Evolutionary conservation across 805 yeast species (phyloP).

Genomic region (Ogataea zsoltii): DNA sequence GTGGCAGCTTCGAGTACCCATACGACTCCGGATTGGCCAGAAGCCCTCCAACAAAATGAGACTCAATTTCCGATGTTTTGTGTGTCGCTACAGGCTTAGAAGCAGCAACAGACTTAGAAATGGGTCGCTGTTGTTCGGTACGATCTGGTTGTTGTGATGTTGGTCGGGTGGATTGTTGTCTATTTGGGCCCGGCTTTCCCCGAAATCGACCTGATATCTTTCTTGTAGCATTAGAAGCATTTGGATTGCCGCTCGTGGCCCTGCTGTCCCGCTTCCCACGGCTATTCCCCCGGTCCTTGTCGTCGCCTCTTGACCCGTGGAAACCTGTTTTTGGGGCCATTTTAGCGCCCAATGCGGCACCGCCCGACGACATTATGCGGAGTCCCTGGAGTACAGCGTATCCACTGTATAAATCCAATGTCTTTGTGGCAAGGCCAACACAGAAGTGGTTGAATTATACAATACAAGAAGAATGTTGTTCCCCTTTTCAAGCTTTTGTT

Average conservation of each 20-base stretch:
- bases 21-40: slow-evolving; percentile 27
- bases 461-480: no score
- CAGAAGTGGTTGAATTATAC: neutral
- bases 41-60: slow-evolving; percentile 34
- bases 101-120: no score
- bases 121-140: neutral
- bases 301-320: neutral
- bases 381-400: neutral
- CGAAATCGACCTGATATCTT: neutral
- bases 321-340: neutral
- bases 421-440: neutral
- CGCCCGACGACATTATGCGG: slow-evolving; percentile 5
- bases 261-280: neutral
- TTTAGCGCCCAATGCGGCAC: slow-evolving; percentile 3
- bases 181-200: neutral
- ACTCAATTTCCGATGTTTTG: slow-evolving; percentile 19
- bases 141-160: slow-evolving; percentile 4
- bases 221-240: neutral
- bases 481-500: no score
- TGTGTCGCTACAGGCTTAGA: neutral
- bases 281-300: neutral
- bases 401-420: neutral
- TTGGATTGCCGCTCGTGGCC: neutral
- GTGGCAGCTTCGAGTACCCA: slow-evolving; percentile 30
- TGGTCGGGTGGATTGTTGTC: neutral